Conservation (phyloP, 192 early-diverging fungal genomes). For the Backusella westeae region DNA sequence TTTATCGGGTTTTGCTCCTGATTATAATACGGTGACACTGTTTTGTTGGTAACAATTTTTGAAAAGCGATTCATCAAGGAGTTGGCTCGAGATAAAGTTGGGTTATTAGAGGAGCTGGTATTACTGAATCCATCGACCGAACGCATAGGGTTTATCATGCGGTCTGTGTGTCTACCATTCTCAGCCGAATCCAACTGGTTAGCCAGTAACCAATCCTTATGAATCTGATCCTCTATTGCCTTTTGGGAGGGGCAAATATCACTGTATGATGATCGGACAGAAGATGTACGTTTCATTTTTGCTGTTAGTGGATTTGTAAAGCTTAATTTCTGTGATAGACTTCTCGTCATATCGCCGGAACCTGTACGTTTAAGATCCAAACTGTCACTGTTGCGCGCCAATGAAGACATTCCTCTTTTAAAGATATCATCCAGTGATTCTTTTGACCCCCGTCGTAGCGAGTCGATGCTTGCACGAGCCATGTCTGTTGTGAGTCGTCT, state of each 20-base stretch:
- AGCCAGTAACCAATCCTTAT: conserved; percentile 11
- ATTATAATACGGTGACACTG: background rate
- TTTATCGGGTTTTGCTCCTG: background rate
- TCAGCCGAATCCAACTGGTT: conserved; percentile 2
- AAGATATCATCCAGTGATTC: conserved; percentile 29
- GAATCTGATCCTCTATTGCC: conserved; percentile 11
- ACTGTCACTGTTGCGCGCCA: background rate
- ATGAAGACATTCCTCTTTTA: background rate
- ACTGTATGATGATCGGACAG: background rate
- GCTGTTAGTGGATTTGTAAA: conserved; percentile 9
- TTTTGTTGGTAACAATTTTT: conserved; percentile 6
- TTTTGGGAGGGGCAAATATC: background rate
- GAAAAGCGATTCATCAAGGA: conserved; percentile 11
- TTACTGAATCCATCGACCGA: background rate
- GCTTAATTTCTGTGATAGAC: conserved; percentile 15
- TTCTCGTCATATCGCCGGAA: conserved; percentile 12
- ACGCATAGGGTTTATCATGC: background rate
- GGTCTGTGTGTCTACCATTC: background rate
- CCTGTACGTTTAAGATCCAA: conserved; percentile 6
- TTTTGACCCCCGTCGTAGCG: conserved; percentile 17
- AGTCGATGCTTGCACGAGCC: conserved; percentile 23
- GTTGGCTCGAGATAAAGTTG: background rate
- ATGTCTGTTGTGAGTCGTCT: conserved; percentile 19
- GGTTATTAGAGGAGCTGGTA: background rate
- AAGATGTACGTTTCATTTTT: conserved; percentile 1